Evolutionary conservation across 2,329 filamentous ascomycete species (phyloP).

Genomic region (Zasmidium cellare): DNA sequence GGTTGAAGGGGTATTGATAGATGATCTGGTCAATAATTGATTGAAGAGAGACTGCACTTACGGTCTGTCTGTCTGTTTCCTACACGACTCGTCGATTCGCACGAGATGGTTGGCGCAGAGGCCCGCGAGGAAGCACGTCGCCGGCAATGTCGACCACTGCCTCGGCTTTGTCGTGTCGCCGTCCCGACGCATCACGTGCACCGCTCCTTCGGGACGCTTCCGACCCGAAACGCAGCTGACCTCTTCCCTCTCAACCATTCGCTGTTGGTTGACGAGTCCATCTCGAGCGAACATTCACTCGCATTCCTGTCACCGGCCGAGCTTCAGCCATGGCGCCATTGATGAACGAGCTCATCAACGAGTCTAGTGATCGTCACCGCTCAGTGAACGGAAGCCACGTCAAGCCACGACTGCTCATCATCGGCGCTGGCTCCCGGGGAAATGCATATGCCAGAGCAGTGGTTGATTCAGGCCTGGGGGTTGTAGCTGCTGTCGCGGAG

Average conservation of each 20-base stretch:
- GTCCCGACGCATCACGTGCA: too few species aligned
- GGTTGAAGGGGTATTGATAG: constrained; percentile 4
- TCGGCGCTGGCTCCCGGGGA: constrained; percentile 81
- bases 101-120: too few species aligned
- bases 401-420: constrained; percentile 65
- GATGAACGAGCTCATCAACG: constrained; percentile 13
- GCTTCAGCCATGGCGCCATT: constrained; percentile 18
- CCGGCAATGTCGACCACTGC: neutral
- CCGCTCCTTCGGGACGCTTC: neutral
- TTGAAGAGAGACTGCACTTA: neutral
- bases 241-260: neutral
- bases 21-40: neutral
- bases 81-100: too few species aligned
- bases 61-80: neutral
- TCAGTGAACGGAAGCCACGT: neutral
- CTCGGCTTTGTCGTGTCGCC: neutral
- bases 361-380: neutral
- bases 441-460: constrained; percentile 71
- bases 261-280: neutral
- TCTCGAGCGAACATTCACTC: constrained; percentile 1
- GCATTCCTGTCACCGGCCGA: neutral
- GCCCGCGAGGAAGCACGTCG: neutral
- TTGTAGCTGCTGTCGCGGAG: constrained; percentile 78
- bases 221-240: neutral
- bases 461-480: constrained; percentile 62